Conservation (phyloP, 78 protist species). For the Mastigamoeba balamuthi region DNA sequence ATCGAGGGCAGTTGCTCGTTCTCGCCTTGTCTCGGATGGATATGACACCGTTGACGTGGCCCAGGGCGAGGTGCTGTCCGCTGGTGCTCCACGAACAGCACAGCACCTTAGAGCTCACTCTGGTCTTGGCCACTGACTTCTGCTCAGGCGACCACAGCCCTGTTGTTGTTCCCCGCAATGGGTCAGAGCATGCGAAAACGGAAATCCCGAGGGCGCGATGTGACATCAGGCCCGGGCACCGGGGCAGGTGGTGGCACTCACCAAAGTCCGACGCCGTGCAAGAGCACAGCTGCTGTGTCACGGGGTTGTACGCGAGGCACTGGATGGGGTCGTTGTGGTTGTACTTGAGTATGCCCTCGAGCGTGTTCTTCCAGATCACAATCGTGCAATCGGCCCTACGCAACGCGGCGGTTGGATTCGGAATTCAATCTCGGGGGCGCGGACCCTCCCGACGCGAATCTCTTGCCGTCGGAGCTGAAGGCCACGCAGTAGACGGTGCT, state of each 20-base stretch:
- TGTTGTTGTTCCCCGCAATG: neutral
- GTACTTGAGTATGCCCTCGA: neutral
- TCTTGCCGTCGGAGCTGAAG: neutral
- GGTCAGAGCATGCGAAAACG: neutral
- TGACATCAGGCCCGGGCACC: neutral
- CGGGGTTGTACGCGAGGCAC: slow-evolving; percentile 55
- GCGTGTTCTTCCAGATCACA: slow-evolving; percentile 2
- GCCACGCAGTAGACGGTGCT: neutral
- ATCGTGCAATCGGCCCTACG: neutral
- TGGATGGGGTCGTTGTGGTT: slow-evolving; percentile 51
- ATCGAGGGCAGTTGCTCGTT: slow-evolving; percentile 1
- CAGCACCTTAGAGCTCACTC: slow-evolving; percentile 10
- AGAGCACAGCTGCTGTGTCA: slow-evolving; percentile 38
- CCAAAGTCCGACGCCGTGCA: slow-evolving; percentile 65
- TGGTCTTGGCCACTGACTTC: slow-evolving; percentile 41
- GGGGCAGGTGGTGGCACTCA: neutral
- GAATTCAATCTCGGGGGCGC: neutral
- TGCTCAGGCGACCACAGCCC: slow-evolving; percentile 61
- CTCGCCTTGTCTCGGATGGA: slow-evolving; percentile 30
- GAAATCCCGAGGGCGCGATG: neutral
- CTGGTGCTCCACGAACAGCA: slow-evolving; percentile 57
- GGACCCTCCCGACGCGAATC: neutral
- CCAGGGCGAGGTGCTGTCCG: slow-evolving; percentile 66
- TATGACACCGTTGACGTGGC: slow-evolving; percentile 47
- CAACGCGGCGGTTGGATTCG: neutral